Percentiles rank a stretch among this genome's conserved stretches.
These are phyloP conservation scores for Colletotrichum sp. DNA, from an alignment of 2,329 filamentous ascomycete genomes.

Conservation along the genomic window DNA sequence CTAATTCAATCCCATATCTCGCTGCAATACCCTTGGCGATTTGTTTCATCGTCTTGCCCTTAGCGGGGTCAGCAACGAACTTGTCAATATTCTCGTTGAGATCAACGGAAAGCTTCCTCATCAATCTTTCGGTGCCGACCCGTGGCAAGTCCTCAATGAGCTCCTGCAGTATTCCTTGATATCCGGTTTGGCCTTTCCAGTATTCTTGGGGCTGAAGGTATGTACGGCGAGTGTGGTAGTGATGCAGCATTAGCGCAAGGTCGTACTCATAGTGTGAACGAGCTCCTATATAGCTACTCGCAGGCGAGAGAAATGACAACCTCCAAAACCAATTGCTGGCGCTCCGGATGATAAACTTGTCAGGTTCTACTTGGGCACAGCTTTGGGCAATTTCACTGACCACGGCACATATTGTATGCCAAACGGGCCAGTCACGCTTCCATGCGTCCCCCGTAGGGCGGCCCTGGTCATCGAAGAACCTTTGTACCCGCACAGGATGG, in stretches of 20 bases:
- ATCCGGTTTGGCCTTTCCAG: not conserved
- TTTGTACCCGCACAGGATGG: rapidly evolving
- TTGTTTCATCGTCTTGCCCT: rapidly evolving
- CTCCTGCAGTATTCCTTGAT: not conserved
- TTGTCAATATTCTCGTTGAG: not conserved
- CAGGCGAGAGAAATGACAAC: too few species aligned
- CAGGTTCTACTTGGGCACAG: too few species aligned
- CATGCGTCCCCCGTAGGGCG: too few species aligned
- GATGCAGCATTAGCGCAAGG: not conserved
- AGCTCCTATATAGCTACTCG: too few species aligned
- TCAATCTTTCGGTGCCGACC: not conserved
- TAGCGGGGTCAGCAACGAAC: rapidly evolving
- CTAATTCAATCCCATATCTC: not conserved
- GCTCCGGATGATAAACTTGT: too few species aligned
- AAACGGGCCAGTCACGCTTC: not conserved
- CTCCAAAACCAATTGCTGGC: too few species aligned
- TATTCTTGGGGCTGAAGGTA: rapidly evolving
- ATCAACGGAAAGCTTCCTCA: not conserved
- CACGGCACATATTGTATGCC: rapidly evolving
- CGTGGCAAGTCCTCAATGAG: rapidly evolving
- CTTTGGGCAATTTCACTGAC: not conserved
- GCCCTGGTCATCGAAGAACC: too few species aligned
- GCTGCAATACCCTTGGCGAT: rapidly evolving
- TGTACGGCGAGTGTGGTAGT: not conserved
- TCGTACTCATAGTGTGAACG: not conserved